phyloP scores from a whole-genome alignment of 352 stramenopile species.

The Thraustochytrium sp. region DNA sequence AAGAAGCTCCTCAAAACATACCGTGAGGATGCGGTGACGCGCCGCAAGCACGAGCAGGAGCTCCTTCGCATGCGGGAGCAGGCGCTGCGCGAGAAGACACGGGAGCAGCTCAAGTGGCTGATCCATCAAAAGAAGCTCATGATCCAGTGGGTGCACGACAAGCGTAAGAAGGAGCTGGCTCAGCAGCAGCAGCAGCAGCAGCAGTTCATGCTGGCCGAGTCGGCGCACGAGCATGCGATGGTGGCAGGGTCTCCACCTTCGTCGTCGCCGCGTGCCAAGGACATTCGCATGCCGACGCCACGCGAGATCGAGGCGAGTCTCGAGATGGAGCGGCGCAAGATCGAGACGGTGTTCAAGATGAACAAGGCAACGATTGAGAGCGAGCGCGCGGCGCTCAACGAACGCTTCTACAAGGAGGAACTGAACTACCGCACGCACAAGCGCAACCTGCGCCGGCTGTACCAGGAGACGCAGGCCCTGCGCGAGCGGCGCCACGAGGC shows the following conservation, averaged over 20 bases:
- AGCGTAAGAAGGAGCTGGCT: background rate
- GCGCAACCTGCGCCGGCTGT: background rate
- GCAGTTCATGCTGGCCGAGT: no score
- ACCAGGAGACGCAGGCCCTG: background rate
- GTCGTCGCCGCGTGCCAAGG: conserved; percentile 13
- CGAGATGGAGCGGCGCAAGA: conserved; percentile 20
- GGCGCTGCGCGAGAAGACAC: conserved; percentile 31
- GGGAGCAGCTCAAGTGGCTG: conserved; percentile 44
- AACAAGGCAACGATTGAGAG: conserved; percentile 43
- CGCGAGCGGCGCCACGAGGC: background rate
- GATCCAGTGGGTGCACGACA: conserved; percentile 32
- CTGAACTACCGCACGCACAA: conserved; percentile 23
- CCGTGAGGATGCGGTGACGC: background rate
- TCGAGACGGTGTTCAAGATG: conserved; percentile 38
- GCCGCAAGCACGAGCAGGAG: conserved; percentile 28
- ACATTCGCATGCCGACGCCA: conserved; percentile 38
- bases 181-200: no score
- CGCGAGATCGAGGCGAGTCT: conserved; percentile 29
- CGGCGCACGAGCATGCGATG: no score
- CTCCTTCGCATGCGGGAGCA: conserved; percentile 26
- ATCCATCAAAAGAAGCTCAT: conserved; percentile 43
- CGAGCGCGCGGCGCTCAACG: conserved; percentile 31
- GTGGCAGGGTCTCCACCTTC: no score
- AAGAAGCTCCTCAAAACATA: conserved; percentile 31
- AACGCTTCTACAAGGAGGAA: conserved; percentile 33